Conservation (phyloP, 441 rosid species). For the Dalechampia spathulata region DNA sequence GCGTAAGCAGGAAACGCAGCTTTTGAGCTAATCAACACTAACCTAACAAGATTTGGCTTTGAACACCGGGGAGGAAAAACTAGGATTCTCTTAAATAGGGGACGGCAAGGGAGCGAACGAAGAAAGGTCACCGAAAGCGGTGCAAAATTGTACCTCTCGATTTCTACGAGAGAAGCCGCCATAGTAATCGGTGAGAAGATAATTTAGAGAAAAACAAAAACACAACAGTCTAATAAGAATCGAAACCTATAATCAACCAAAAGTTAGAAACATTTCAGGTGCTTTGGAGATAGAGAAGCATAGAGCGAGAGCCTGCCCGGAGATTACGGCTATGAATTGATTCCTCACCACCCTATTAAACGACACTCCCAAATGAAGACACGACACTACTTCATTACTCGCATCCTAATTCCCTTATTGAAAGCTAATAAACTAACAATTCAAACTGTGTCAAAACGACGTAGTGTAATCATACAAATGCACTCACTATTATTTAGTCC, state of each 20-base stretch:
- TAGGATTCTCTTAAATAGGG: constrained; percentile 30
- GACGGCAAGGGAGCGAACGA: constrained; percentile 39
- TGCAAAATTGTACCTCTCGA: constrained; percentile 30
- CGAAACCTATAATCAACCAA: not conserved
- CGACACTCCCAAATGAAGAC: too few relatives aligned
- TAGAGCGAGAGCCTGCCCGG: too few relatives aligned
- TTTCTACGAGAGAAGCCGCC: constrained; percentile 47
- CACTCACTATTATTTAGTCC: too few relatives aligned
- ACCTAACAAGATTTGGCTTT: constrained; percentile 25
- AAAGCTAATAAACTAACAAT: too few relatives aligned
- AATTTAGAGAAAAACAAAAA: not conserved
- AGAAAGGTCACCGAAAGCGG: constrained; percentile 15
- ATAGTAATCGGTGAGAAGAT: constrained; percentile 17
- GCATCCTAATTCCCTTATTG: too few relatives aligned
- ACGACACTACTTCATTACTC: too few relatives aligned
- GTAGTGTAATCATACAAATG: too few relatives aligned
- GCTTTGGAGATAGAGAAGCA: not conserved
- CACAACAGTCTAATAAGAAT: not conserved
- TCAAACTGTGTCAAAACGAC: too few relatives aligned
- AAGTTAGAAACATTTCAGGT: not conserved
- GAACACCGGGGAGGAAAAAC: constrained; percentile 23
- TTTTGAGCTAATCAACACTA: constrained; percentile 25
- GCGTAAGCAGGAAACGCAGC: constrained; percentile 20
- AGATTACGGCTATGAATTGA: too few relatives aligned
- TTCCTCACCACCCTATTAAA: too few relatives aligned